Conservation (phyloP, 1,139 yeast genomes). For the Diutina rugosa region DNA sequence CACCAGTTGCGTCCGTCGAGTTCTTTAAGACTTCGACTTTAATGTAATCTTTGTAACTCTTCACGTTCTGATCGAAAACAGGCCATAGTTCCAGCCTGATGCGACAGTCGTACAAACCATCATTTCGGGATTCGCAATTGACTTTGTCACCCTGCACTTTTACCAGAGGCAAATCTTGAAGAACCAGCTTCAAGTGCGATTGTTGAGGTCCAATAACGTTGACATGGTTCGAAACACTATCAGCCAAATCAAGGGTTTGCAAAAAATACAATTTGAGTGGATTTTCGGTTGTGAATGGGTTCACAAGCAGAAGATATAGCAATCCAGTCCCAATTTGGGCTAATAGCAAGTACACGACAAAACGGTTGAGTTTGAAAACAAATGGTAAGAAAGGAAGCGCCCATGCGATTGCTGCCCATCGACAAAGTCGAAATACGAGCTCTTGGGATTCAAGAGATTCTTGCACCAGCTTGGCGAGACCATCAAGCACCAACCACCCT, state of each 20-base stretch:
- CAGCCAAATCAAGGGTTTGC: constrained; percentile 38
- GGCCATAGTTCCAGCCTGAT: constrained; percentile 42
- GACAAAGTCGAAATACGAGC: constrained; percentile 32
- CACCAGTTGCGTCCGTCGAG: constrained; percentile 26
- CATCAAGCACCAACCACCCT: constrained; percentile 45
- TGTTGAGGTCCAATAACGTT: constrained; percentile 42
- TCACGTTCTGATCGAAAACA: constrained; percentile 29
- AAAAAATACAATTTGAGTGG: constrained; percentile 64
- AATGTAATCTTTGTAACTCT: constrained; percentile 28
- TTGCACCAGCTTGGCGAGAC: constrained; percentile 55
- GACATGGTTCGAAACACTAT: constrained; percentile 19
- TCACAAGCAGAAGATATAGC: constrained; percentile 19
- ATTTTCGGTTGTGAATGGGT: constrained; percentile 43
- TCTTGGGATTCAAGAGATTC: constrained; percentile 40
- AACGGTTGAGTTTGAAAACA: constrained; percentile 50
- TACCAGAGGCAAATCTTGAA: constrained; percentile 53
- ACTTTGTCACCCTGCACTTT: constrained; percentile 21
- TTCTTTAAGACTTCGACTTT: constrained; percentile 36
- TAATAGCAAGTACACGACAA: constrained; percentile 29
- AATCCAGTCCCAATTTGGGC: constrained; percentile 22
- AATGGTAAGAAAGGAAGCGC: constrained; percentile 58
- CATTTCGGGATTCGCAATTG: constrained; percentile 19
- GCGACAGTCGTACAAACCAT: constrained; percentile 40
- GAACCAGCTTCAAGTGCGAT: constrained; percentile 19
- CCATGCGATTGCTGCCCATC: constrained; percentile 22